A percentile compares a stretch with the other conserved stretches of the same genome.
Conservation (phyloP, 2,329 filamentous ascomycete genomes). For the Colletotrichum sp. region DNA sequence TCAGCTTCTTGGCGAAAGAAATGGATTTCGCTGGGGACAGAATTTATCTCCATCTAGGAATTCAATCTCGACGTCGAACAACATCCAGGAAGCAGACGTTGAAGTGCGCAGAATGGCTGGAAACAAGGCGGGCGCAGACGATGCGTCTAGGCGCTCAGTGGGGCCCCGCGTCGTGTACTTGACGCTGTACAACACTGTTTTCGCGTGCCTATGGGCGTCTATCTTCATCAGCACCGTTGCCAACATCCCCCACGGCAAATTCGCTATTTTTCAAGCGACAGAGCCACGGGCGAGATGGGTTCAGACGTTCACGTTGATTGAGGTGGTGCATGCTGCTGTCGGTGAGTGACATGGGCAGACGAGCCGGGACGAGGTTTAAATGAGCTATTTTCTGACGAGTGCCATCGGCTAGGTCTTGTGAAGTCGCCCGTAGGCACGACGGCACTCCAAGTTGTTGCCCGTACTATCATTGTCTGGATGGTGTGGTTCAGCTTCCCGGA, state of each 20-base stretch:
- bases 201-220: constrained; percentile 76
- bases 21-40: neutral
- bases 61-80: neutral
- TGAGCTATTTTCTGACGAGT: neutral
- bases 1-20: neutral
- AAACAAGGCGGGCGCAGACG: neutral
- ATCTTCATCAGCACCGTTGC: constrained; percentile 72
- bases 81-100: neutral
- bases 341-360: constrained; percentile 56
- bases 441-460: constrained; percentile 85
- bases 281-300: constrained; percentile 77
- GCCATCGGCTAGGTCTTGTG: constrained; percentile 70
- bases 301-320: constrained; percentile 82
- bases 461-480: constrained; percentile 88
- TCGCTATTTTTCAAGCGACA: constrained; percentile 63
- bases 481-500: constrained; percentile 77
- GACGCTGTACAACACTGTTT: constrained; percentile 82
- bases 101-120: neutral
- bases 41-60: neutral
- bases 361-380: neutral
- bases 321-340: constrained; percentile 80
- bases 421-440: constrained; percentile 86
- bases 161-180: constrained; percentile 63
- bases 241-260: constrained; percentile 56
- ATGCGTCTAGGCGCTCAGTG: neutral